Percentiles rank a stretch among this genome's conserved stretches.
phyloP scores from a whole-genome alignment of 139 green algal species.

The Mesostigma viride region DNA sequence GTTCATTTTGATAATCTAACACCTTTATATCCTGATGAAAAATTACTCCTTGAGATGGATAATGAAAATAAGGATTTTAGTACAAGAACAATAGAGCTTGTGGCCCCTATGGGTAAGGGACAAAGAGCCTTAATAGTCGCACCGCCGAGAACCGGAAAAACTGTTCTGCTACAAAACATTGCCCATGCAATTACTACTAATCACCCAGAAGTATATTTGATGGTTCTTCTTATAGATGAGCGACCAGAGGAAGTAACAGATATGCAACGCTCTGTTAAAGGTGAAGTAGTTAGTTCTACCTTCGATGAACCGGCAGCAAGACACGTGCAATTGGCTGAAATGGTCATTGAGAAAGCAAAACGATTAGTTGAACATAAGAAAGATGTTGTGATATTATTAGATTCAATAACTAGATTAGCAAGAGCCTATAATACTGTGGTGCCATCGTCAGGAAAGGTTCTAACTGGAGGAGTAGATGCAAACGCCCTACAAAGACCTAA shows the following conservation, averaged over 20 bases:
- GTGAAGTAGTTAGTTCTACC: conserved; percentile 3
- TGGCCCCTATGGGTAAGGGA: conserved; percentile 9
- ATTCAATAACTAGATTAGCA: neutral
- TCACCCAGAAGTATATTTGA: conserved; percentile 3
- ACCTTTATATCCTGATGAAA: conserved; percentile 8
- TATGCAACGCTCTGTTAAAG: neutral
- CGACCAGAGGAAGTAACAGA: conserved; percentile 7
- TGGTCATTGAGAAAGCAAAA: conserved; percentile 4
- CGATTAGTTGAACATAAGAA: neutral
- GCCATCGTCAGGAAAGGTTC: neutral
- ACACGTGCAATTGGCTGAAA: conserved; percentile 2
- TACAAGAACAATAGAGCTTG: conserved; percentile 6
- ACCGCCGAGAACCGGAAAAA: conserved; percentile 2
- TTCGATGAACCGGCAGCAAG: conserved; percentile 4
- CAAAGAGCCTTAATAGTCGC: conserved; percentile 4
- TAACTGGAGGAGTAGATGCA: neutral
- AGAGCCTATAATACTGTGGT: neutral
- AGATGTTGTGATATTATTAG: neutral
- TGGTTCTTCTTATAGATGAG: conserved; percentile 5
- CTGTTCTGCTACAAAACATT: neutral
- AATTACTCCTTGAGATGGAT: neutral
- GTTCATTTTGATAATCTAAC: conserved; percentile 18
- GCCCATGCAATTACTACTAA: neutral
- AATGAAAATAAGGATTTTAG: too few relatives aligned
- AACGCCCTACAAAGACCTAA: conserved; percentile 3